A percentile compares a stretch with the other conserved stretches of the same genome.
These are phyloP conservation scores for Biancaea sappan DNA, from an alignment of 306 rosid species.

Conservation along the genomic window DNA sequence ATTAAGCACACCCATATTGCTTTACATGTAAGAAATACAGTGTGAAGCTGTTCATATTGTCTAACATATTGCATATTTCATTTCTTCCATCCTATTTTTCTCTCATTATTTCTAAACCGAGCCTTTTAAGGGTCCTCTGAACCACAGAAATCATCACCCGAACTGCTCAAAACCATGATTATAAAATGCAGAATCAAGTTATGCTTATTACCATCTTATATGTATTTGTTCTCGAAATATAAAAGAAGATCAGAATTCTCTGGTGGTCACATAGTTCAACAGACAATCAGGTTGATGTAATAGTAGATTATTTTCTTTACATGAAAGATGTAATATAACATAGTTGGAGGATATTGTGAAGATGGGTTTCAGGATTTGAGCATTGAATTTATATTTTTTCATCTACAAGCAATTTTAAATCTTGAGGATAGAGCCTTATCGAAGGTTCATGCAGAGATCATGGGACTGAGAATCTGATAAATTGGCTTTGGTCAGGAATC, in stretches of 20 bases:
- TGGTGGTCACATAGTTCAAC: not conserved
- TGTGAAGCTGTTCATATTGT: slow-evolving; percentile 5
- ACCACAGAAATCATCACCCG: not conserved
- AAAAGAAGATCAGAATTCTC: slow-evolving; percentile 5
- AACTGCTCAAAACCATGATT: slow-evolving; percentile 20
- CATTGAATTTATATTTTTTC: not conserved
- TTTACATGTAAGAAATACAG: slow-evolving; percentile 7
- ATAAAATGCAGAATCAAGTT: not conserved
- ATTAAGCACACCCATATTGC: slow-evolving; percentile 9
- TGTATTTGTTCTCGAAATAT: not conserved
- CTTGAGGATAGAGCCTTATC: not conserved
- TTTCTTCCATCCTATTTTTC: slow-evolving; percentile 3
- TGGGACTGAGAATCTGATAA: not conserved
- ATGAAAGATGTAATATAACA: not conserved
- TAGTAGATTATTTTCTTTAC: not conserved
- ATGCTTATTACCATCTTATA: not conserved
- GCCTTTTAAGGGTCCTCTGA: not conserved
- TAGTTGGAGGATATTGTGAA: not conserved
- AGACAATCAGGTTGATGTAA: not conserved
- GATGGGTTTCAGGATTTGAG: not conserved
- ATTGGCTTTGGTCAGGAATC: not conserved
- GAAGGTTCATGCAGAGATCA: not conserved
- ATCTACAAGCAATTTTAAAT: not conserved
- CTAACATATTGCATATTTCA: slow-evolving; percentile 1
- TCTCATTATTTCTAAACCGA: not conserved